Conservation (phyloP, 2,329 filamentous ascomycete genomes). For the Alternaria infectoria region DNA sequence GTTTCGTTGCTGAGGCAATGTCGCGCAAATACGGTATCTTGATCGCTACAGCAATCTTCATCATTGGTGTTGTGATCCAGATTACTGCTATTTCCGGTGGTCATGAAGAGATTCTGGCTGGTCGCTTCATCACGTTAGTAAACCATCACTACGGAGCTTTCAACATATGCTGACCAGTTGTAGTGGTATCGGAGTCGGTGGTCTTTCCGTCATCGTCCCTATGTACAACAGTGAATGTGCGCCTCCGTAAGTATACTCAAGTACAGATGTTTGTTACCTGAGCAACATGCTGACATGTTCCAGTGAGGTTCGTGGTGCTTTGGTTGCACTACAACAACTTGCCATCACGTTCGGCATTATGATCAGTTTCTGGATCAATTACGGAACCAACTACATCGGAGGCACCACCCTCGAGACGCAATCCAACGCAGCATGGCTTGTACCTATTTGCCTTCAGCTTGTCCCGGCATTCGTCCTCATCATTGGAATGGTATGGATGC, state of each 20-base stretch:
- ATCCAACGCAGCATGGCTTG: slow-evolving; percentile 73
- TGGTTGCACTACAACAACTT: slow-evolving; percentile 69
- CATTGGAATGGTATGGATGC: slow-evolving; percentile 78
- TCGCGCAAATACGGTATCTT: slow-evolving; percentile 74
- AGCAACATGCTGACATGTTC: slow-evolving; percentile 48
- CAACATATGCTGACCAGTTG: slow-evolving; percentile 14
- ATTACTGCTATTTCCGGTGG: slow-evolving; percentile 65
- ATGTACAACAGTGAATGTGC: slow-evolving; percentile 55
- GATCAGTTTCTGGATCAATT: slow-evolving; percentile 44
- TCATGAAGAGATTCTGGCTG: slow-evolving; percentile 68
- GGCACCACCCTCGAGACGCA: slow-evolving; percentile 65
- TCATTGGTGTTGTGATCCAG: slow-evolving; percentile 73
- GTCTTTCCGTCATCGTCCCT: slow-evolving; percentile 70
- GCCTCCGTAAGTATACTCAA: slow-evolving; percentile 53
- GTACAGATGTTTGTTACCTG: accelerated
- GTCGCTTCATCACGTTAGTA: slow-evolving; percentile 69
- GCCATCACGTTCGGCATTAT: slow-evolving; percentile 62
- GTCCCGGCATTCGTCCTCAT: slow-evolving; percentile 70
- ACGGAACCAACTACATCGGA: slow-evolving; percentile 54
- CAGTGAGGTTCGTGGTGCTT: slow-evolving; percentile 67
- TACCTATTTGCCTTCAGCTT: slow-evolving; percentile 75
- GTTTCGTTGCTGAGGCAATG: slow-evolving; percentile 72
- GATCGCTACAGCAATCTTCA: slow-evolving; percentile 70
- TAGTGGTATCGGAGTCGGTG: slow-evolving; percentile 69
- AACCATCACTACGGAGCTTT: accelerated